These are phyloP conservation scores for Plasmopara muralis DNA, from an alignment of 352 stramenopile genomes.

Conservation along the genomic window DNA sequence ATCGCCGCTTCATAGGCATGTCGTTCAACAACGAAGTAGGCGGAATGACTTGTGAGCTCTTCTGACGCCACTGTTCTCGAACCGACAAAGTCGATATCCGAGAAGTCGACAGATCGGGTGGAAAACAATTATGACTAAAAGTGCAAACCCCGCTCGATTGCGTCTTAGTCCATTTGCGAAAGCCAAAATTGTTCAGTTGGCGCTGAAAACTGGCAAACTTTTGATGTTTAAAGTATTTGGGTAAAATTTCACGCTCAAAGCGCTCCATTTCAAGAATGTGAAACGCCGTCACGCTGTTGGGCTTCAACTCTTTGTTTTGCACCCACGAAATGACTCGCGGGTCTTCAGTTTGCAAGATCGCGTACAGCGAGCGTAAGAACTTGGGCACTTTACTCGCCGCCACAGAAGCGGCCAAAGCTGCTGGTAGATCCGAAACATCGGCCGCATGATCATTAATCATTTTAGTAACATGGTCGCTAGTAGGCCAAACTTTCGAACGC, in stretches of 20 bases:
- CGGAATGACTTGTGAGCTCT: slow-evolving; percentile 37
- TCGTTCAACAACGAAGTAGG: slow-evolving; percentile 4
- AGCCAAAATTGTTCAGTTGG: slow-evolving; percentile 91
- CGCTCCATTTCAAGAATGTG: slow-evolving; percentile 67
- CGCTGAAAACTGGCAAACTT: slow-evolving; percentile 90
- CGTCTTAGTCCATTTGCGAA: slow-evolving; percentile 83
- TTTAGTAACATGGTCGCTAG: not conserved
- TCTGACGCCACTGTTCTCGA: slow-evolving; percentile 66
- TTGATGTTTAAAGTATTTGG: slow-evolving; percentile 91
- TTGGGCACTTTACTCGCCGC: slow-evolving; percentile 64
- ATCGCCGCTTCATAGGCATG: slow-evolving; percentile 17
- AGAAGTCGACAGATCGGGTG: slow-evolving; percentile 39
- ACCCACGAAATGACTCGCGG: slow-evolving; percentile 61
- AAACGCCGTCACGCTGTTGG: slow-evolving; percentile 54
- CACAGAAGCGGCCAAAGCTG: slow-evolving; percentile 2
- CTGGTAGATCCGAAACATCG: not conserved
- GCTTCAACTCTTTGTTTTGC: slow-evolving; percentile 58
- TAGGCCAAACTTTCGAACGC: slow-evolving; percentile 11
- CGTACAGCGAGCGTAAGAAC: slow-evolving; percentile 75
- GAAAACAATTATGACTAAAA: slow-evolving; percentile 81
- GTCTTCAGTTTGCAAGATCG: slow-evolving; percentile 75
- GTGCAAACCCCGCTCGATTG: slow-evolving; percentile 75
- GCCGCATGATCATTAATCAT: not conserved
- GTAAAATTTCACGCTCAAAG: slow-evolving; percentile 86
- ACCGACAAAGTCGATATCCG: slow-evolving; percentile 37